Evolutionary conservation across 2,329 filamentous ascomycete genomes (phyloP).

Genomic region (Calycina marina): DNA sequence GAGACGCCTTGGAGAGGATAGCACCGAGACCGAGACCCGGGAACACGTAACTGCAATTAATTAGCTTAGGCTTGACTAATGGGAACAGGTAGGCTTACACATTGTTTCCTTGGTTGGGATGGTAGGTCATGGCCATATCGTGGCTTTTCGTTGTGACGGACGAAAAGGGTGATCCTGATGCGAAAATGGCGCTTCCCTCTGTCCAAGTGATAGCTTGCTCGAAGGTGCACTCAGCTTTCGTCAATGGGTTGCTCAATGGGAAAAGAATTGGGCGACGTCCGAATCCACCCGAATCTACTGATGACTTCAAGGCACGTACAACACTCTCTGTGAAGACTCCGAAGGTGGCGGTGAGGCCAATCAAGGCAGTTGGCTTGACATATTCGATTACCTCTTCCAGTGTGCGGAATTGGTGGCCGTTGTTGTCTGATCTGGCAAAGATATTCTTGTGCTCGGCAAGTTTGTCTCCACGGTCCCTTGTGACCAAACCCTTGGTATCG

Average conservation of each 20-base stretch:
- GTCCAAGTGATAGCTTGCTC: slow-evolving; percentile 87
- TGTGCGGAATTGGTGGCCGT: slow-evolving; percentile 56
- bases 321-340: slow-evolving; percentile 87
- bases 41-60: slow-evolving; percentile 73
- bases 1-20: slow-evolving; percentile 76
- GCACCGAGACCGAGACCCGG: slow-evolving; percentile 88
- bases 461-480: slow-evolving; percentile 80
- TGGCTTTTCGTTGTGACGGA: slow-evolving; percentile 50
- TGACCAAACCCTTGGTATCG: slow-evolving; percentile 92
- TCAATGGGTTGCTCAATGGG: slow-evolving; percentile 89
- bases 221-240: slow-evolving; percentile 95
- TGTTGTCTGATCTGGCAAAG: slow-evolving; percentile 50
- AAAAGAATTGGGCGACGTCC: slow-evolving; percentile 84
- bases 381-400: slow-evolving; percentile 88
- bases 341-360: slow-evolving; percentile 87
- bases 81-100: slow-evolving; percentile 75
- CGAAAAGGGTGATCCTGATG: slow-evolving; percentile 85
- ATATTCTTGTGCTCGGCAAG: slow-evolving; percentile 81
- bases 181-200: slow-evolving; percentile 82
- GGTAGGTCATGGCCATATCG: slow-evolving; percentile 48
- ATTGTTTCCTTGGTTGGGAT: slow-evolving; percentile 74
- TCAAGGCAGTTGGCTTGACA: slow-evolving; percentile 85
- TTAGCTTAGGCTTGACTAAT: slow-evolving; percentile 21
- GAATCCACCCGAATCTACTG: slow-evolving; percentile 45
- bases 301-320: slow-evolving; percentile 53